Base-by-base conservation (phyloP, 352 stramenopile genomes). In the Globisporangium rhizosaccharum region DNA sequence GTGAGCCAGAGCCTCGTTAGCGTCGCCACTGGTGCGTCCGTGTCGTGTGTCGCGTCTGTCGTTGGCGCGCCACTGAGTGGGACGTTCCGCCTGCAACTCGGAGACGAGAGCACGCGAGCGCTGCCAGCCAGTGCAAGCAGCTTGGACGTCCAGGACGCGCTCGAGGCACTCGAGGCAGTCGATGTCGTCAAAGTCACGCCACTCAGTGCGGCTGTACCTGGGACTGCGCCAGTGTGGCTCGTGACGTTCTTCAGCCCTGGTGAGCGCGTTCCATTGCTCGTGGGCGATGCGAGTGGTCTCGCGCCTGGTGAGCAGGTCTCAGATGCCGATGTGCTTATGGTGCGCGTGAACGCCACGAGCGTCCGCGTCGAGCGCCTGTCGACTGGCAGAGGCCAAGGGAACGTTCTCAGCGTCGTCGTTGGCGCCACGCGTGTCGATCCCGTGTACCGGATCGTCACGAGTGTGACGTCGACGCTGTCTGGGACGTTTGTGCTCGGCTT, bases 181-280 rank as follows among this genome's bases (percentile, higher is more conserved):
- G 52, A 73, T 7, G 48, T 63, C 10, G 74, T 73, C 1, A 47
- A 59, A 20, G 71, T 79, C 0, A 51, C 48, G 4, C 42, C 44
- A 4, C 17, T 36, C 3, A 2, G 45, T 7, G 3, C 39, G 12
- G 28, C 10, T 20, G 23, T 36, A 7, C n/a, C 36, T 37, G 36
- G 51, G 3, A 60, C 56, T 2, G 33, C 47, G 3, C 56, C 49
- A 6, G 54, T 59, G 10, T 84, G 70, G 69, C 50, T 77, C 1
- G 59, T 84, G 52, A 74, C 72, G 53, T 84, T 81, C 54, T 63
- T 79, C 37, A 66, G 64, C n/a, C 66, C 70, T 2, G 51, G 53
- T 0, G 56, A 63, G 6, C 65, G 63, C 3, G 10, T 78, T 3
- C 74, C 71, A 11, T 54, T 77, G 15, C 51, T 79, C 0, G 25